Base-by-base conservation (phyloP, 2,329 filamentous ascomycete genomes). In the Tolypocladium endophyticum region DNA sequence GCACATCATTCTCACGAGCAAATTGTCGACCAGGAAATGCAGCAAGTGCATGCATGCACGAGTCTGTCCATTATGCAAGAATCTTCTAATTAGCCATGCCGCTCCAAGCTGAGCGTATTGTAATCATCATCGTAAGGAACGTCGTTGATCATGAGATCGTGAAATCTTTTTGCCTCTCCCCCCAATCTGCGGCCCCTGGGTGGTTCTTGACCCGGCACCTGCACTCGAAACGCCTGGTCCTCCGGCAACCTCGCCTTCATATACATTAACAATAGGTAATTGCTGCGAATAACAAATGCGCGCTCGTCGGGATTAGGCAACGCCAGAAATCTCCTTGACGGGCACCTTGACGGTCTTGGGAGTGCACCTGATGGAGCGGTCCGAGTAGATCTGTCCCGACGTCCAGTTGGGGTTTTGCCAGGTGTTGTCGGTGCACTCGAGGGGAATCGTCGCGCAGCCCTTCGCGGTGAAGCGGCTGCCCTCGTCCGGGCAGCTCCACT, bases 401-500 rank as follows among this genome's bases (percentile, higher is more conserved):
- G 64, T 61, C 73, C 73, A 74, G 61, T 71, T 59, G 2, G 64
- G 59, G 64, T 71, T 75, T 61, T 70, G 9, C 61, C 61, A 70
- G 1, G 11, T 63, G 30, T 57, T 60, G 33, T 72, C 69, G 18
- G 61, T 35, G 68, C 72, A 74, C 8, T 61, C 41, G 23, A 74
- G 66, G n/a, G 69, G 59, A 33, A 72, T 65, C 16, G 63, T 60
- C 54, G 63, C 63, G 25, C 61, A 61, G 43, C 70, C 71, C 47
- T 64, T 57, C 47, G 70, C 71, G 53, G 62, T 65, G 64, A 70
- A 73, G 45, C 63, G 61, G 47, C 64, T 68, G 38, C 67, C 67
- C 60, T 79, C 76, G 36, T 76, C 75, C 53, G 64, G 63, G 69
- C 80, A 83, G 11, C 63, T 64, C 80, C 80, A 83, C 4, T 72